These are phyloP conservation scores for Pleurotus citrinopileatus DNA, from an alignment of 768 basidiomycete genomes.

Conservation along the genomic window DNA sequence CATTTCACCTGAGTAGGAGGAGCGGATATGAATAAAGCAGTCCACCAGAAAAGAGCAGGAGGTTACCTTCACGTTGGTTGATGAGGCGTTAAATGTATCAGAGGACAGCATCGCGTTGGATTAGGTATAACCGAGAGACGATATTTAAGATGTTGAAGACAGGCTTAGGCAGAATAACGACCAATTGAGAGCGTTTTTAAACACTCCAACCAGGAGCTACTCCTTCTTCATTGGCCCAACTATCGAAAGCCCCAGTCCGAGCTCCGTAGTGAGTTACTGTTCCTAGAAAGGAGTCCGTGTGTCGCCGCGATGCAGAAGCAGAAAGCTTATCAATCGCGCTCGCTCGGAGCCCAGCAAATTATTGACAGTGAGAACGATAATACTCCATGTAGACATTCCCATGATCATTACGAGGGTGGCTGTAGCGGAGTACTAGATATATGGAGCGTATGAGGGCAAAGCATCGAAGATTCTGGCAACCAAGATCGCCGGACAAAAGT, in stretches of 20 bases:
- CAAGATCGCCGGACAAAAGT: no score
- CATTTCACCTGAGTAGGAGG: slow-evolving; percentile 41
- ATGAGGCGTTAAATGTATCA: background rate
- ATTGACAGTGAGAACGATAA: background rate
- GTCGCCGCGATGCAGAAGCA: background rate
- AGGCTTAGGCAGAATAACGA: background rate
- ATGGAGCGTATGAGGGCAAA: background rate
- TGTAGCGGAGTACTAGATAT: background rate
- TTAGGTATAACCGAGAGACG: background rate
- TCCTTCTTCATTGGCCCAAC: background rate
- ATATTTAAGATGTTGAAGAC: background rate
- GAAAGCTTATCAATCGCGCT: background rate
- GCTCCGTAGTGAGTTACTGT: background rate
- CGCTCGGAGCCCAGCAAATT: background rate
- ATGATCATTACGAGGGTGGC: background rate
- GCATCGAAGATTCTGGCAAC: background rate
- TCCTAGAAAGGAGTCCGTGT: background rate
- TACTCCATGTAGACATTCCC: background rate
- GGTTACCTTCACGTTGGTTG: background rate
- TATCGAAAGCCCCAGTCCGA: background rate
- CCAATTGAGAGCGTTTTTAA: background rate
- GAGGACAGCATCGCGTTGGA: background rate
- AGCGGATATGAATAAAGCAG: background rate
- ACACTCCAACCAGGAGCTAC: background rate
- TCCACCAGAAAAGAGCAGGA: no score